phyloP scores from a whole-genome alignment of 208 protist species.

The Hexamita inflata region DNA sequence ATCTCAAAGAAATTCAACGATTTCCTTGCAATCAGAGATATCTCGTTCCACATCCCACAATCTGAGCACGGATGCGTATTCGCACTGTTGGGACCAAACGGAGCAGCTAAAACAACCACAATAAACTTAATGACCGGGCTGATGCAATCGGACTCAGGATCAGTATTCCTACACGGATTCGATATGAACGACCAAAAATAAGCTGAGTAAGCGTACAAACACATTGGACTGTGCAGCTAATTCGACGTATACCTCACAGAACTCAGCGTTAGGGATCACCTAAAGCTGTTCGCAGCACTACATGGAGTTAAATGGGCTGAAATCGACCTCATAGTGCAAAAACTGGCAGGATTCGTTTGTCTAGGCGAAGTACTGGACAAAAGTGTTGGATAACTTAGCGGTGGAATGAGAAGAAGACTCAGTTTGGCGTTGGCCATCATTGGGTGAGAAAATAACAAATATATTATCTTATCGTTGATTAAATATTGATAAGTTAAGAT shows the following conservation, averaged over 20 bases:
- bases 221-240: slow-evolving; percentile 6
- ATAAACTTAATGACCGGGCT: slow-evolving; percentile 33
- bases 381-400: slow-evolving; percentile 29
- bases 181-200: neutral
- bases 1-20: neutral
- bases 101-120: slow-evolving; percentile 48
- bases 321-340: neutral
- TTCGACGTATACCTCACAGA: slow-evolving; percentile 6
- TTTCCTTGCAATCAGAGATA: slow-evolving; percentile 5
- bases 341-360: neutral
- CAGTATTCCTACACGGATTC: neutral
- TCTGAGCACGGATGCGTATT: slow-evolving; percentile 21
- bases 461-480: too few species aligned
- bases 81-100: slow-evolving; percentile 45
- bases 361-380: neutral
- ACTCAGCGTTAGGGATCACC: slow-evolving; percentile 21
- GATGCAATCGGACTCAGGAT: neutral
- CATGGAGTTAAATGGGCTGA: neutral
- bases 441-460: too few species aligned
- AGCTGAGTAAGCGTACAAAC: neutral
- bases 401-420: slow-evolving; percentile 58
- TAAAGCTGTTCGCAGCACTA: slow-evolving; percentile 2
- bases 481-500: too few species aligned
- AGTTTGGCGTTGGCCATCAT: slow-evolving; percentile 54
- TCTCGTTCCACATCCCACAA: slow-evolving; percentile 19